Conservation (phyloP, 176 grass and related monocot genomes). For the Saccharum officinarum region DNA sequence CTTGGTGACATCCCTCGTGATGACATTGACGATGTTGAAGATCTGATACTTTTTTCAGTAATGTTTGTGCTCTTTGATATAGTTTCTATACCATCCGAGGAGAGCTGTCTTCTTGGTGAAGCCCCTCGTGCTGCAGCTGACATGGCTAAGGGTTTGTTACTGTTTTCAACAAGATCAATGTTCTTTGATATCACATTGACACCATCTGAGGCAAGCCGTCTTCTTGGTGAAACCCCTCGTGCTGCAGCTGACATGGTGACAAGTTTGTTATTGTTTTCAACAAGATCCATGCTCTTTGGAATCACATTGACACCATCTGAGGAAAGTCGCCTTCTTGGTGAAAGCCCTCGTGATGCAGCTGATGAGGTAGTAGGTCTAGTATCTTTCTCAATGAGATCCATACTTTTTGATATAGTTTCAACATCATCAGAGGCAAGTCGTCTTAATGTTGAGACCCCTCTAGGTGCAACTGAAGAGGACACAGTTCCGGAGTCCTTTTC, state of each 20-base stretch:
- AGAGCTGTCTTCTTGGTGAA: conserved; percentile 35
- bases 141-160: not conserved
- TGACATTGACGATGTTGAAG: conserved; percentile 1
- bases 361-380: conserved; percentile 34
- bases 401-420: conserved; percentile 38
- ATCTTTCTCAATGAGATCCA: conserved; percentile 31
- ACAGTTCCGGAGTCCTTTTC: conserved; percentile 39
- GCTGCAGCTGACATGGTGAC: not conserved
- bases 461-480: conserved; percentile 31
- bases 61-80: conserved; percentile 23
- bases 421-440: conserved; percentile 34
- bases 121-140: conserved; percentile 9
- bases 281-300: conserved; percentile 34
- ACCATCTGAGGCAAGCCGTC: conserved; percentile 33
- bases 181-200: conserved; percentile 28
- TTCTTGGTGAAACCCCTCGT: conserved; percentile 38
- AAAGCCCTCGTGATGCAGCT: conserved; percentile 33
- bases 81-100: conserved; percentile 9
- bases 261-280: conserved; percentile 27
- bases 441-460: conserved; percentile 35
- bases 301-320: conserved; percentile 42
- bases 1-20: conserved; percentile 32
- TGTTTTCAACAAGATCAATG: conserved; percentile 34
- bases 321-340: conserved; percentile 43
- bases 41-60: conserved; percentile 23